Evolutionary conservation across 257 asterid genomes (phyloP).

Genomic region (Solanum pennellii): DNA sequence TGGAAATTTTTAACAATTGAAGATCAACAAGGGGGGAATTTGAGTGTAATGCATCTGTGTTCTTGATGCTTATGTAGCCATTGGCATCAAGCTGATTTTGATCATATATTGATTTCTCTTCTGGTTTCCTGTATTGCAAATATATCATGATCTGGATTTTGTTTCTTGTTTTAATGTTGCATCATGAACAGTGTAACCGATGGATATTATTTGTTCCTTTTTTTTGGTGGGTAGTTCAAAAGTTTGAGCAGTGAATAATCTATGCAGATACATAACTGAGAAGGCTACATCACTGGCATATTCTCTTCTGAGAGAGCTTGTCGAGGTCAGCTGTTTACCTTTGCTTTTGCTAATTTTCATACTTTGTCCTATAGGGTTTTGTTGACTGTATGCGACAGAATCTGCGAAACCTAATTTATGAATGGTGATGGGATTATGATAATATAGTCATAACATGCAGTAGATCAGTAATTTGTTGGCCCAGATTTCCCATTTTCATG

Average conservation of each 20-base stretch:
- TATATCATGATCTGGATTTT: background rate
- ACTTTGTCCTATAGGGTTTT: background rate
- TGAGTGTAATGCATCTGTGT: background rate
- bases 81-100: background rate
- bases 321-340: slow-evolving; percentile 37
- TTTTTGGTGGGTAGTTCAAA: background rate
- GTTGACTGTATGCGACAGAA: background rate
- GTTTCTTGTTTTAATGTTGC: background rate
- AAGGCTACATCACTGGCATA: slow-evolving; percentile 80
- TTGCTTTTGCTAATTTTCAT: background rate
- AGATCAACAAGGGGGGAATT: background rate
- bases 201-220: background rate
- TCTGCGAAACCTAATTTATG: background rate
- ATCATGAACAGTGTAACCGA: background rate
- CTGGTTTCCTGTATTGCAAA: background rate
- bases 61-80: background rate
- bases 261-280: slow-evolving; percentile 64
- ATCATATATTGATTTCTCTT: background rate
- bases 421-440: background rate
- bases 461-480: background rate
- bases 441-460: background rate
- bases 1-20: background rate
- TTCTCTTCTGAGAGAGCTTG: slow-evolving; percentile 52
- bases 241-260: slow-evolving; percentile 2
- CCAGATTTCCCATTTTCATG: background rate